Conservation (phyloP, 1,284 basidiomycete species). For the Ceratobasidium sp. region DNA sequence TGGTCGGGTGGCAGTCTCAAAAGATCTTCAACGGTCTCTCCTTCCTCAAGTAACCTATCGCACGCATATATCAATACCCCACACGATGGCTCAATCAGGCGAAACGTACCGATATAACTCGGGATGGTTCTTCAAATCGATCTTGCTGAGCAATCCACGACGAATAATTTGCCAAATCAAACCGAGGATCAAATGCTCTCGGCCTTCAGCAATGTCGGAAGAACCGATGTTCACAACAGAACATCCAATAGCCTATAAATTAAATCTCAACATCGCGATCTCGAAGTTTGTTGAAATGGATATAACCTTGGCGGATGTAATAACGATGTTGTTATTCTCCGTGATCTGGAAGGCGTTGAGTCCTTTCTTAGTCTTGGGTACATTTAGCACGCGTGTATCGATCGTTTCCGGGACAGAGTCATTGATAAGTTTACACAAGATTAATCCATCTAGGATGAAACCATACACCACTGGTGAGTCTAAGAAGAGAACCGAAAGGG, state of each 20-base stretch:
- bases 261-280: neutral
- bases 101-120: constrained; percentile 79
- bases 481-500: neutral
- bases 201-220: constrained; percentile 89
- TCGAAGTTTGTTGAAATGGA: neutral
- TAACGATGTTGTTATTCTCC: constrained; percentile 99
- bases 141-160: constrained; percentile 90
- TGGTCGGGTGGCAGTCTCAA: constrained; percentile 95
- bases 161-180: constrained; percentile 99
- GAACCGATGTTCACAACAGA: constrained; percentile 99
- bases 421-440: constrained; percentile 98
- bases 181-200: constrained; percentile 97
- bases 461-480: neutral
- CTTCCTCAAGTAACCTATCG: constrained; percentile 83
- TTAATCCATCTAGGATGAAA: constrained; percentile 76
- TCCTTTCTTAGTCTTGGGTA: constrained; percentile 75
- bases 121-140: constrained; percentile 98
- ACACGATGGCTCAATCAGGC: neutral
- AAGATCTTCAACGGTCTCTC: constrained; percentile 95
- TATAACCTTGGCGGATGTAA: constrained; percentile 84
- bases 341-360: constrained; percentile 98
- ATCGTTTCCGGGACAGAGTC: constrained; percentile 99
- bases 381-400: constrained; percentile 97
- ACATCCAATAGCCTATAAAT: constrained; percentile 83
- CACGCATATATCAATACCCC: constrained; percentile 1